Base-by-base conservation (phyloP, 1,139 yeast species). In the Zygosaccharomyces sapae region DNA sequence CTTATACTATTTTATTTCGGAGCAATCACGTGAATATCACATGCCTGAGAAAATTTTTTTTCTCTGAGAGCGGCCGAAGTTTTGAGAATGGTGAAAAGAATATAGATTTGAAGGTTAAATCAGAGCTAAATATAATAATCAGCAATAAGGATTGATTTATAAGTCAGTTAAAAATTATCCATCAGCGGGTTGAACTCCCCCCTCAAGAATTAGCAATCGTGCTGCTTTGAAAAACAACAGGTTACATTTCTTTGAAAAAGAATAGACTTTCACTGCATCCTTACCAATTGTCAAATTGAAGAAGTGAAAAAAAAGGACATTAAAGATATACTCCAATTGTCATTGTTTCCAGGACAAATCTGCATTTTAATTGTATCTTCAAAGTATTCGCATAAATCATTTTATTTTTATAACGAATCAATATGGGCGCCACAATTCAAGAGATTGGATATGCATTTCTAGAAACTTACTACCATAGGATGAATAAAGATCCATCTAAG, bases 391-490 rank as follows among this genome's bases (percentile, higher is more conserved):
- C 43, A 40, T 33, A 20, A 7, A 18, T 29, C n/a, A 33, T 24
- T 40, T 20, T 12, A 18, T 40, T 12, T 40, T 31, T 16, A 33
- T 18, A 24, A 40, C 7, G 24, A 22, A 42, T 25, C 19, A 48
- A 46, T 10, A 54, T 57, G 59, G 52, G 58, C 38, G 58, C 57
- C 35, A 56, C 61, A 20, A 66, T 70, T 46, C 71, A 71, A 49
- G 69, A 71, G 44, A 69, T 76, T 46, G 75, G 77, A 16, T 70
- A 70, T 60, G 71, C 75, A 30, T 76, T 77, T 57, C 67, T 72
- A 46, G 69, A 68, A 48, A 69, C 73, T 44, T 75, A 74, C 53
- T 77, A 76, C 59, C 70, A 70, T 51, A 66, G 71, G 35, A 63
- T 76, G 61, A 71, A 73, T 44, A 62, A 62, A 29, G 70, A 72